These are phyloP conservation scores for Globisporangium iwayamae DNA, from an alignment of 352 stramenopile genomes.

Conservation along the genomic window DNA sequence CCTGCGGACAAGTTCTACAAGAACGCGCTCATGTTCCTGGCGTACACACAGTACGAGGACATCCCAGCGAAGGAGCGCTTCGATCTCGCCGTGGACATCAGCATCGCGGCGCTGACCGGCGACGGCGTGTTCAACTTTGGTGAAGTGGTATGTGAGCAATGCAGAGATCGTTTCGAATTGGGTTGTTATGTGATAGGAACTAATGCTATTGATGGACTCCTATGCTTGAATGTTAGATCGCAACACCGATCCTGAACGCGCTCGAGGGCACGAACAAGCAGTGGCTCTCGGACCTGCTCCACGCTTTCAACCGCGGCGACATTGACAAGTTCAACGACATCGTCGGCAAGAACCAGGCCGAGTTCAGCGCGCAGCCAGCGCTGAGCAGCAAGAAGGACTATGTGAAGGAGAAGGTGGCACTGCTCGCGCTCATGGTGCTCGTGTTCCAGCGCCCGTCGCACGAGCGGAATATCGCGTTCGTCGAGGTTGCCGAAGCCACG, in stretches of 20 bases:
- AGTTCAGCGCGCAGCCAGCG: conserved; percentile 90
- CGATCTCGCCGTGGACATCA: conserved; percentile 91
- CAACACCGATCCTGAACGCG: conserved; percentile 90
- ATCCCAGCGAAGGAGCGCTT: conserved; percentile 80
- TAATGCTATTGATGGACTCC: not conserved
- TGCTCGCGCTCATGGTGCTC: conserved; percentile 96
- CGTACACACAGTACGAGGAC: conserved; percentile 93
- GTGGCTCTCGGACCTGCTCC: conserved; percentile 94
- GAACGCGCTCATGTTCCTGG: conserved; percentile 94
- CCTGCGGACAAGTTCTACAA: conserved; percentile 97
- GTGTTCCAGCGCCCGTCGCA: conserved; percentile 94
- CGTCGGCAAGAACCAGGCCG: conserved; percentile 60
- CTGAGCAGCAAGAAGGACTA: conserved; percentile 92
- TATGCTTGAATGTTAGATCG: conserved; percentile 44
- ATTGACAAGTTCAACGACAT: conserved; percentile 94
- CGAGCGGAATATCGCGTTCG: conserved; percentile 93
- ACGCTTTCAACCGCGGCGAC: conserved; percentile 93
- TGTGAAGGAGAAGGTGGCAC: conserved; percentile 97
- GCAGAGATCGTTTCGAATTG: not conserved
- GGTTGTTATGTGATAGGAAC: not conserved
- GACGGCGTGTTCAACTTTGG: conserved; percentile 99
- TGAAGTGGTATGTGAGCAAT: conserved; percentile 84
- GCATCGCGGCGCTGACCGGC: conserved; percentile 94
- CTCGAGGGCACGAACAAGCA: conserved; percentile 89
- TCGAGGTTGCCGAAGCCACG: conserved; percentile 90